Evolutionary conservation across 78 protist species (phyloP).

Genomic region (Dictyostelium firmibasis): DNA sequence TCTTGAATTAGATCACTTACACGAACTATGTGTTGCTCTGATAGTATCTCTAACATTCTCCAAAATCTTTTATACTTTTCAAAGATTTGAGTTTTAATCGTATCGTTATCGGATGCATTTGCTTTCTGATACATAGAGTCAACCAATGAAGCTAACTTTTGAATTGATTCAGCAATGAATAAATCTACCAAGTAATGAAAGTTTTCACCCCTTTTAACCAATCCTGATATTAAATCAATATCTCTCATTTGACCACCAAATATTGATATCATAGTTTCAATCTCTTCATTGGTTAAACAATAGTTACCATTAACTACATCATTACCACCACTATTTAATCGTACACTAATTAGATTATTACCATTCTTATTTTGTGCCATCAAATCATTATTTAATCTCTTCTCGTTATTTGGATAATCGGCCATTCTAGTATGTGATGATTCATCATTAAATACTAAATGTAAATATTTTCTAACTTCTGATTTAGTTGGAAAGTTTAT

Average conservation of each 20-base stretch:
- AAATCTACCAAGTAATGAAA: slow-evolving; percentile 18
- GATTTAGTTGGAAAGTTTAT: slow-evolving; percentile 26
- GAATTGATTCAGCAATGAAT: slow-evolving; percentile 50
- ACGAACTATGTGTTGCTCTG: not conserved
- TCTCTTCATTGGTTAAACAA: not conserved
- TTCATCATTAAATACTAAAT: slow-evolving; percentile 9
- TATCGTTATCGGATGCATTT: not conserved
- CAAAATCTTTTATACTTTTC: slow-evolving; percentile 55
- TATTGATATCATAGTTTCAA: slow-evolving; percentile 11
- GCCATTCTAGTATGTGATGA: slow-evolving; percentile 4
- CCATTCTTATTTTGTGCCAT: not conserved
- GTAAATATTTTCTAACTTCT: slow-evolving; percentile 34
- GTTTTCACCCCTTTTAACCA: slow-evolving; percentile 44
- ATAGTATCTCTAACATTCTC: slow-evolving; percentile 32
- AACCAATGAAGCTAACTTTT: slow-evolving; percentile 21
- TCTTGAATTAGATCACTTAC: slow-evolving; percentile 46
- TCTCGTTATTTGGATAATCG: not conserved
- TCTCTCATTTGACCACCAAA: slow-evolving; percentile 76
- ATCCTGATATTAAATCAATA: slow-evolving; percentile 52
- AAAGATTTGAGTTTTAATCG: not conserved
- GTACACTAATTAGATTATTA: too few relatives aligned
- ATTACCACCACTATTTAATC: not conserved
- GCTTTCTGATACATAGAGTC: slow-evolving; percentile 72
- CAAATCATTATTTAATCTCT: not conserved
- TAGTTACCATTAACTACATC: not conserved